A percentile compares a stretch with the other conserved stretches of the same genome.
Conservation (phyloP, 2,329 filamentous ascomycete species). For the Teratosphaeria pseudoeucalypti region DNA sequence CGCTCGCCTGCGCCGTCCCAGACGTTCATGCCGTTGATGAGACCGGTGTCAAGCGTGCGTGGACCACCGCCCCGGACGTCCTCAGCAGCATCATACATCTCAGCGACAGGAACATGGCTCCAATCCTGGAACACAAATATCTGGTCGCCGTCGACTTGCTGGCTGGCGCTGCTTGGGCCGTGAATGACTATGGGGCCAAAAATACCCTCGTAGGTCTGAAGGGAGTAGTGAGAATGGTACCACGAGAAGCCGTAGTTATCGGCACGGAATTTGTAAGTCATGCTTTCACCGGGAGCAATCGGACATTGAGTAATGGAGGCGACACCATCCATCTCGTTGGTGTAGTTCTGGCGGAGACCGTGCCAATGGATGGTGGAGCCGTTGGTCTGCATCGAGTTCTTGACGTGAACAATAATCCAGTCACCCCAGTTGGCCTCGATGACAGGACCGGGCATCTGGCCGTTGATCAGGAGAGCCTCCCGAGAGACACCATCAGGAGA, state of each 20-base stretch:
- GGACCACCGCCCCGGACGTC: conserved; percentile 25
- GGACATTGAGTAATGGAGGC: conserved; percentile 46
- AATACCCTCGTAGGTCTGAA: conserved; percentile 33
- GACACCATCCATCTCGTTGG: conserved; percentile 43
- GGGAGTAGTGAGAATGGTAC: conserved; percentile 33
- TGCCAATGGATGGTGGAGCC: conserved; percentile 46
- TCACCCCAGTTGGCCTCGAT: conserved; percentile 40
- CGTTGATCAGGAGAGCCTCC: conserved; percentile 31
- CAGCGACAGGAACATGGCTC: conserved; percentile 27
- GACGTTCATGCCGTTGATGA: conserved; percentile 37
- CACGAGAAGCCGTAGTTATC: conserved; percentile 29
- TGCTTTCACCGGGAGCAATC: conserved; percentile 26
- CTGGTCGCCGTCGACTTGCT: conserved; percentile 23
- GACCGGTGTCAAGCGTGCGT: conserved; percentile 30
- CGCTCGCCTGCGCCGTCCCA: conserved; percentile 20
- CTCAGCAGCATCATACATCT: conserved; percentile 22
- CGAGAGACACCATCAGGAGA: conserved; percentile 37
- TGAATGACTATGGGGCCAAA: conserved; percentile 31
- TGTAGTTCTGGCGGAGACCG: conserved; percentile 38
- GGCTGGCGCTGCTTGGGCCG: conserved; percentile 27
- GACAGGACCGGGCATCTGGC: conserved; percentile 50
- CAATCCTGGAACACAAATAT: conserved; percentile 29
- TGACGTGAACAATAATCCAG: conserved; percentile 21
- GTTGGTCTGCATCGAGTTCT: conserved; percentile 32
- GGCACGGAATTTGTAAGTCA: conserved; percentile 29